Evolutionary conservation across 805 yeast genomes (phyloP).

Genomic region (Starmera quercuum): DNA sequence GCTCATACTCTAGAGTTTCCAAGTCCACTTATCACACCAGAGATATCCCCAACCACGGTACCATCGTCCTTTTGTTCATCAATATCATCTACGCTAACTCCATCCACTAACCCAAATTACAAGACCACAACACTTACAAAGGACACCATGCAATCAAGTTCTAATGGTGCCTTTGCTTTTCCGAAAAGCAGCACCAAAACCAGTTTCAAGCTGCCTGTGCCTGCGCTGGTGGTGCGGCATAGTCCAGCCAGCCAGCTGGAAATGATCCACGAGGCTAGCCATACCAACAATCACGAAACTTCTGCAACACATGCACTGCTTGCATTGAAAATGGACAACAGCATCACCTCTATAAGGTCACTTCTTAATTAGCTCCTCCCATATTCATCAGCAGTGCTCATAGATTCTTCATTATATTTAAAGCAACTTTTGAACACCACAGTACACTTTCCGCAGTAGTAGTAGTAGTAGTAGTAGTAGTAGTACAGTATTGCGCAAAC

Average conservation of each 20-base stretch:
- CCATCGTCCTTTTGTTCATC: too few relatives aligned
- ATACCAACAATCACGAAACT: slow-evolving; percentile 5
- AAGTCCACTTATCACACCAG: slow-evolving; percentile 21
- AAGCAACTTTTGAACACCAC: too few relatives aligned
- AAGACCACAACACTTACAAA: slow-evolving; percentile 1
- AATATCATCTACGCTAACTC: slow-evolving; percentile 1
- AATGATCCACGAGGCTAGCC: too few relatives aligned
- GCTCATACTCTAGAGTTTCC: slow-evolving; percentile 7
- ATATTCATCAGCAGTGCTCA: too few relatives aligned
- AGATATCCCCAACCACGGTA: slow-evolving; percentile 16
- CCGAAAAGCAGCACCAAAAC: background rate
- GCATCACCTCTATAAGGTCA: slow-evolving; percentile 15
- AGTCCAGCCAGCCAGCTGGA: background rate
- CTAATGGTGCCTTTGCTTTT: too few relatives aligned
- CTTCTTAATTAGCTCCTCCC: slow-evolving; percentile 18
- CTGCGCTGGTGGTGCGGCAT: too few relatives aligned
- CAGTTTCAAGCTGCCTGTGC: background rate
- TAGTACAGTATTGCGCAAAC: too few relatives aligned
- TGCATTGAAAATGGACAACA: slow-evolving; percentile 13
- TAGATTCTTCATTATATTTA: too few relatives aligned
- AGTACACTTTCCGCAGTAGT: too few relatives aligned
- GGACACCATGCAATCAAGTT: too few relatives aligned
- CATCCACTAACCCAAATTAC: slow-evolving; percentile 15
- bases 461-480: too few relatives aligned
- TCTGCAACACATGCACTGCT: slow-evolving; percentile 13